Conservation (phyloP, 202 grass and related monocot genomes). For the Setaria viridis region DNA sequence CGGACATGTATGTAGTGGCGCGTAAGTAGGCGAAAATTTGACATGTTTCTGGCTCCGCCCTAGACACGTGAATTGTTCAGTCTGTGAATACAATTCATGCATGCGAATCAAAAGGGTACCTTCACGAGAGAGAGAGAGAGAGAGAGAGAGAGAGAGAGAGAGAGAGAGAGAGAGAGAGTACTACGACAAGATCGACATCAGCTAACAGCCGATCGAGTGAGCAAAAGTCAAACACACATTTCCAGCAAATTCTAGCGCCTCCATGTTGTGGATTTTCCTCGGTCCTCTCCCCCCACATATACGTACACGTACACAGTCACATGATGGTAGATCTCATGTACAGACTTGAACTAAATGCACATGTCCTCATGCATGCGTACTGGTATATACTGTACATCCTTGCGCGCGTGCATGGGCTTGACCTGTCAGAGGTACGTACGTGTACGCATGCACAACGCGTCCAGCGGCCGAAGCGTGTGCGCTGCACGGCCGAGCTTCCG, state of each 20-base stretch:
- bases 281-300: not conserved
- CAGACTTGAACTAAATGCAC: slow-evolving; percentile 12
- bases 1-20: too few species aligned
- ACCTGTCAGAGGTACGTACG: not conserved
- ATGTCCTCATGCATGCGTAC: not conserved
- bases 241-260: slow-evolving; percentile 34
- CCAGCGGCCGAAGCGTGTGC: not conserved
- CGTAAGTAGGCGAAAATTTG: too few species aligned
- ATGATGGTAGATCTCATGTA: slow-evolving; percentile 1
- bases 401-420: not conserved
- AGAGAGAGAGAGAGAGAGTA: too few species aligned
- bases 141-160: too few species aligned
- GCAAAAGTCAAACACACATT: slow-evolving; percentile 23
- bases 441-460: not conserved
- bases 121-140: too few species aligned
- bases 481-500: not conserved
- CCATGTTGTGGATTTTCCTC: not conserved
- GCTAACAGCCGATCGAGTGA: not conserved
- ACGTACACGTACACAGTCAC: not conserved
- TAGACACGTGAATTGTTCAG: too few species aligned
- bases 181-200: not conserved
- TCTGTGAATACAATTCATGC: too few species aligned
- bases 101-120: too few species aligned
- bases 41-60: too few species aligned
- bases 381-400: not conserved